A percentile compares a stretch with the other conserved stretches of the same genome.
phyloP scores from a whole-genome alignment of 2,329 filamentous ascomycete genomes.

The Tolypocladium nubicola region DNA sequence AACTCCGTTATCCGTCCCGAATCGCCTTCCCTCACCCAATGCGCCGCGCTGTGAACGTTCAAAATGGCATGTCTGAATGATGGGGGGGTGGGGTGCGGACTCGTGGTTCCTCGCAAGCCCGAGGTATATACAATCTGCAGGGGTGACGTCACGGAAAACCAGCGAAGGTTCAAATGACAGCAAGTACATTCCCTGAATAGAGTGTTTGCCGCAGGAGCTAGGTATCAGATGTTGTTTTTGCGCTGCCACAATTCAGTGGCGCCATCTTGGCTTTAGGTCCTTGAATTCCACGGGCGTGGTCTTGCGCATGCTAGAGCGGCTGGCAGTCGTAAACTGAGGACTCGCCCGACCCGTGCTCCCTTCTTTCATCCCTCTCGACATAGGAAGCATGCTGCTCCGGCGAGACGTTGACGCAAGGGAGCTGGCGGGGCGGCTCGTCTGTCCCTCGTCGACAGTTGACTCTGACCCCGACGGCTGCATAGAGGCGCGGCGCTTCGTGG shows the following conservation, averaged over 20 bases:
- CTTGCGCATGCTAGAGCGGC: slow-evolving; percentile 33
- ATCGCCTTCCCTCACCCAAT: slow-evolving; percentile 4
- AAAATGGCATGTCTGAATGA: not conserved
- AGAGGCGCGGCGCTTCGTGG: slow-evolving; percentile 38
- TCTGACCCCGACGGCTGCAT: slow-evolving; percentile 35
- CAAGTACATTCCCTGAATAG: not conserved
- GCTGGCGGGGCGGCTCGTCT: slow-evolving; percentile 39
- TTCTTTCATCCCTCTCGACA: slow-evolving; percentile 25
- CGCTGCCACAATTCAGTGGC: slow-evolving; percentile 14
- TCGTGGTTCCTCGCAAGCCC: not conserved
- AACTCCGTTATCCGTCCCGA: not conserved
- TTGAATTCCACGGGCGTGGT: slow-evolving; percentile 22
- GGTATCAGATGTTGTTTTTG: not conserved
- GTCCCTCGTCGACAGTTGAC: slow-evolving; percentile 16
- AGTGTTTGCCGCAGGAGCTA: not conserved
- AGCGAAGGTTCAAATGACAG: not conserved
- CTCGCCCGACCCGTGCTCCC: slow-evolving; percentile 34
- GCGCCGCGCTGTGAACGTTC: slow-evolving; percentile 10
- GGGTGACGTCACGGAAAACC: not conserved
- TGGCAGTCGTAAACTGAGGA: slow-evolving; percentile 34
- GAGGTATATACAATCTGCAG: not conserved
- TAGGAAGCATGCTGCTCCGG: slow-evolving; percentile 44
- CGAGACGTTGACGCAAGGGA: slow-evolving; percentile 40
- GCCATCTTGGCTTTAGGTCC: slow-evolving; percentile 40
- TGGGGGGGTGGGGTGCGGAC: not conserved